phyloP scores from a whole-genome alignment of 345 rosid genomes.

The Mangifera indica region DNA sequence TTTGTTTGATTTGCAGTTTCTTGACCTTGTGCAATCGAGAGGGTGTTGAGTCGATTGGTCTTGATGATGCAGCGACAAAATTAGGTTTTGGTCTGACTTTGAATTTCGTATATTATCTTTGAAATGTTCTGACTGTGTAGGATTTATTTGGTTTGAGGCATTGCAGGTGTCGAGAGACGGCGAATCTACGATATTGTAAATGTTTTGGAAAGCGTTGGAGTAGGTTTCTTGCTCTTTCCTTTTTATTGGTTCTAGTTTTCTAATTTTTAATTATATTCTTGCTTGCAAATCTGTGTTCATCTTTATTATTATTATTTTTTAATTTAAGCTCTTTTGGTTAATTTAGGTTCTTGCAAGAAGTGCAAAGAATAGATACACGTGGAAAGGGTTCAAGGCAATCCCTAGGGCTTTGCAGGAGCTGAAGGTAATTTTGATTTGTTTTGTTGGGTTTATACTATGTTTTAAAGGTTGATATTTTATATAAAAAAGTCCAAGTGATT shows the following conservation, averaged over 20 bases:
- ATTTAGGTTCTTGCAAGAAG: slow-evolving; percentile 63
- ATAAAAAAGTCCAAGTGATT: slow-evolving; percentile 1
- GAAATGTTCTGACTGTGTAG: background rate
- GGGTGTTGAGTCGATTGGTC: slow-evolving; percentile 70
- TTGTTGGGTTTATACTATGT: background rate
- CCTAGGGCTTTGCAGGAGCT: slow-evolving; percentile 59
- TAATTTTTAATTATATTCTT: background rate
- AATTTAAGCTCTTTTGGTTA: background rate
- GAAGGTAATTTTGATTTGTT: slow-evolving; percentile 36
- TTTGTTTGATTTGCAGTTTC: slow-evolving; percentile 44
- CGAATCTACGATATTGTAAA: slow-evolving; percentile 92
- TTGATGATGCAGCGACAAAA: slow-evolving; percentile 75
- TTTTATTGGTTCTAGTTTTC: background rate
- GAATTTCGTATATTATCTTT: background rate
- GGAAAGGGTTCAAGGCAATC: slow-evolving; percentile 80
- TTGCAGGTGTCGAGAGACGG: slow-evolving; percentile 82
- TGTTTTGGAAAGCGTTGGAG: slow-evolving; percentile 85
- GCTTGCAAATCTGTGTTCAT: background rate
- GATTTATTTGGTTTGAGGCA: background rate
- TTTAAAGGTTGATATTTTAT: background rate
- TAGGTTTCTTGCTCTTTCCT: slow-evolving; percentile 31
- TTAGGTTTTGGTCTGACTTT: slow-evolving; percentile 45
- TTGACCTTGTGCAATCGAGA: slow-evolving; percentile 67
- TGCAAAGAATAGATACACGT: slow-evolving; percentile 73
- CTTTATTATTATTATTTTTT: background rate